Evolutionary conservation across 192 early-diverging fungal genomes (phyloP), one percentile per base, ranked within the genome.

Genomic region (Fimicolochytrium jonesii): DNA sequence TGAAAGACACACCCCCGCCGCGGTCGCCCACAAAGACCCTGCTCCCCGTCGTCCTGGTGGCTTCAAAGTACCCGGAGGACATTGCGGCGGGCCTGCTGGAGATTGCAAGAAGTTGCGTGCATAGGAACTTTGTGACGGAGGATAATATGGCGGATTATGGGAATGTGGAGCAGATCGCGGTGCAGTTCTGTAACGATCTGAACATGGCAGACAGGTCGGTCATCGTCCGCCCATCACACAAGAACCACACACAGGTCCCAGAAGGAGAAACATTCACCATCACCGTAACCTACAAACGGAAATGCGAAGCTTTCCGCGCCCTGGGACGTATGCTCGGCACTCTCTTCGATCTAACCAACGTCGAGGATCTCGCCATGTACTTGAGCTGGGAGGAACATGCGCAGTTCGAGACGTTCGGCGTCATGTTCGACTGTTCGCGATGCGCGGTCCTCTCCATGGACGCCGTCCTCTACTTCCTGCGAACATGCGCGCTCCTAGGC

Each of bases 341-440:
- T 7, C 74, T 83, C 28, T 75, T 77, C n/a, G 73, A 70, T 0
- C 60, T 76, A 7, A 66, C 80, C 39, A 66, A 54, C 4, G 47
- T 62, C 0, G 75, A 56, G 20, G 54, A 63, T n/a, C 31, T 71
- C 10, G 68, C 60, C 25, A 56, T 63, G 0, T 51, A 71, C 15
- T 68, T 89, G 31, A 66, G 52, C 6, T 84, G 86, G 41, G 37
- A 49, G 0, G 88, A 90, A 61, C 59, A 49, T 29, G 83, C 87
- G 22, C 83, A 87, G 63, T 88, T 89, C 56, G 84, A 88, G 39
- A 84, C 85, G 26, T 75, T 82, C 52, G 88, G 88, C 13, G 67
- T 80, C 0, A 91, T 94, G 91, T 76, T 93, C 20, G 92, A 94
- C 63, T 92, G 90, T 68, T 90, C 88, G 75, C 85, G 92, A 42